phyloP scores from a whole-genome alignment of 2,329 filamentous ascomycete genomes.

The Alternaria infectoria region DNA sequence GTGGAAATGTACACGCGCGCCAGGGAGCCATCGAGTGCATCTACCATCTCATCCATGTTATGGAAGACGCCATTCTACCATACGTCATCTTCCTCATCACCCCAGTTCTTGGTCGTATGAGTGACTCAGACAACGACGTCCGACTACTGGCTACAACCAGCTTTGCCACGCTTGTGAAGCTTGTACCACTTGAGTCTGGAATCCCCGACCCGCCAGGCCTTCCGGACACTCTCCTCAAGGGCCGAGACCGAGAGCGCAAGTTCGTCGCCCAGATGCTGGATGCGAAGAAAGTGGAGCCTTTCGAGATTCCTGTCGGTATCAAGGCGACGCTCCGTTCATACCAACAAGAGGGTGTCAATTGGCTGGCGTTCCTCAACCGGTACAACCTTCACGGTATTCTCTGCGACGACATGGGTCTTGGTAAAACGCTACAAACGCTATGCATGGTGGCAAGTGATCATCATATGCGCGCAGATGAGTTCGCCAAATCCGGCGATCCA shows the following conservation, averaged over 20 bases:
- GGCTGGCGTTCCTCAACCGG: constrained; percentile 96
- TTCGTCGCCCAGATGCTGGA: constrained; percentile 97
- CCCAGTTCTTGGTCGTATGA: constrained; percentile 95
- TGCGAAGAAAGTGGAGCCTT: constrained; percentile 93
- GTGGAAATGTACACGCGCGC: constrained; percentile 83
- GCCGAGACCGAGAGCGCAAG: constrained; percentile 90
- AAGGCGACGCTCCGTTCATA: constrained; percentile 96
- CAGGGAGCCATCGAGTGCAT: constrained; percentile 95
- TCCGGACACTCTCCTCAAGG: constrained; percentile 84
- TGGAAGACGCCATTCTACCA: constrained; percentile 94
- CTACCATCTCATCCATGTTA: constrained; percentile 96
- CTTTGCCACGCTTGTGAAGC: constrained; percentile 94
- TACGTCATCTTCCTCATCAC: constrained; percentile 99
- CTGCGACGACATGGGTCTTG: constrained; percentile 98
- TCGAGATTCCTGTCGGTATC: constrained; percentile 92
- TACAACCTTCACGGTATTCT: constrained; percentile 98
- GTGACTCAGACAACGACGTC: constrained; percentile 95
- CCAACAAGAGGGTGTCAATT: constrained; percentile 98
- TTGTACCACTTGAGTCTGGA: constrained; percentile 94
- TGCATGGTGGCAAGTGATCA: constrained; percentile 99
- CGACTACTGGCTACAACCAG: constrained; percentile 93
- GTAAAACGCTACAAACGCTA: constrained; percentile 95
- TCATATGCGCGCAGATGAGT: constrained; percentile 90
- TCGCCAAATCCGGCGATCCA: constrained; percentile 76
- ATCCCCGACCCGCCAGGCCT: constrained; percentile 96